Evolutionary conservation across 2,329 filamentous ascomycete genomes (phyloP), one percentile per base, ranked within the genome.

Genomic region (Nigrograna mackinnonii): DNA sequence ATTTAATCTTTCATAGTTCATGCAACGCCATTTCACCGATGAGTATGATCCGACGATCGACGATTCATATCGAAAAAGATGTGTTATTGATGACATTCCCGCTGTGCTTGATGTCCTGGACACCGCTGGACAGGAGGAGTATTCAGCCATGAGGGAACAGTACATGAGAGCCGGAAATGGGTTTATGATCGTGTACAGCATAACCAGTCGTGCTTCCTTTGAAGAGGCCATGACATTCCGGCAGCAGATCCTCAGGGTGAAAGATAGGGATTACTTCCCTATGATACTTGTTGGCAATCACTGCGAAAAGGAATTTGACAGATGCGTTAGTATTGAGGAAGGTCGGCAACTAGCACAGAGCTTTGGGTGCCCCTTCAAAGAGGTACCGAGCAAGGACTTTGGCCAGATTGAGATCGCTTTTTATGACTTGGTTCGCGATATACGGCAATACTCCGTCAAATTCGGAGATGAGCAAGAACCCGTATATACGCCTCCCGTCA

Each of bases 271-370:
- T 14, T 35, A 35, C 22, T 35, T 41, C 20, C 39, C 39, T 9
- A 41, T 41, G 39, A 28, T 36, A 16, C 11, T 41, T 4, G 39
- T 41, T 36, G 39, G 39, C 2, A 41, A 41, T 11, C n/a, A 35
- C 6, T 35, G 30, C 20, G 19, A 13, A n/a, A 17, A 16, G 19
- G 18, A 35, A 22, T n/a, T 6, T 17, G 20, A 35, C 22, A 18
- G 39, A 11, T 13, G 28, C 16, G 39, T 41, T 7, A 35, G 6
- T 20, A 16, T 13, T 28, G n/a, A 35, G 16, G 39, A 41, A 36
- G 39, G 39, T 28, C 24, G 24, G 9, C 9, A 9, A n/a, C 24
- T 28, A n/a, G 24, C 24, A n/a, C 9, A 28, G 9, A n/a, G n/a
- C 9, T n/a, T 28, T n/a, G 24, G n/a, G 9, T 28, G 24, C 24